Conservation (phyloP, 2,329 filamentous ascomycete genomes). For the Aaosphaeria pasadenensis region DNA sequence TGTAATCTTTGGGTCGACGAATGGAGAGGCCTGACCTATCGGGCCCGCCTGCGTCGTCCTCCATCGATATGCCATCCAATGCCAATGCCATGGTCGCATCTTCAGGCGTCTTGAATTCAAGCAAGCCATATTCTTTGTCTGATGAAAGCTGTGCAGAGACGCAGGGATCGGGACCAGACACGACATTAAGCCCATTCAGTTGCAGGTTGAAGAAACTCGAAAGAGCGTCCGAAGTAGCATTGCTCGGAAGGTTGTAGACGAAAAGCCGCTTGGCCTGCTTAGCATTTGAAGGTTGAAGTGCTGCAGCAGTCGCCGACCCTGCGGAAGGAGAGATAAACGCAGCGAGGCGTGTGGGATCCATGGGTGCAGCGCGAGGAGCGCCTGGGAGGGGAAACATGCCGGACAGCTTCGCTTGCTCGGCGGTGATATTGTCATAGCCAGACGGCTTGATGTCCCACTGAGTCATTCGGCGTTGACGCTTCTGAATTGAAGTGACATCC, state of each 20-base stretch:
- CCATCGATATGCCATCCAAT: conserved; percentile 86
- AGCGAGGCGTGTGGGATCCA: conserved; percentile 91
- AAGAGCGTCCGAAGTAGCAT: conserved; percentile 71
- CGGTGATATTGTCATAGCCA: conserved; percentile 96
- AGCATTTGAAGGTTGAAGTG: conserved; percentile 87
- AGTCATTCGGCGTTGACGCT: conserved; percentile 87
- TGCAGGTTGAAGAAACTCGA: conserved; percentile 92
- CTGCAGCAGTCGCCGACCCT: conserved; percentile 66
- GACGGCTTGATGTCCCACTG: conserved; percentile 99
- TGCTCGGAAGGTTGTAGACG: conserved; percentile 74
- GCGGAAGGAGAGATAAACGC: conserved; percentile 92
- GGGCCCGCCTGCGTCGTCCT: conserved; percentile 53
- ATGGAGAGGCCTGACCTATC: conserved; percentile 65
- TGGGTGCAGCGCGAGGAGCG: conserved; percentile 88
- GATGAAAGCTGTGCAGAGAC: conserved; percentile 77
- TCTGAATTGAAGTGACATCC: conserved; percentile 74
- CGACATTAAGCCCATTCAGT: conserved; percentile 92
- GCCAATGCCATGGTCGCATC: conserved; percentile 92
- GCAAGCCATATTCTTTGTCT: conserved; percentile 75
- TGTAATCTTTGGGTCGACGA: conserved; percentile 92
- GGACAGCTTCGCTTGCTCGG: conserved; percentile 96
- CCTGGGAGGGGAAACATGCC: conserved; percentile 98
- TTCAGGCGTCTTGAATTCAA: conserved; percentile 84
- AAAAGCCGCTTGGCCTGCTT: conserved; percentile 92
- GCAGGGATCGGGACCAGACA: conserved; percentile 81